These are phyloP conservation scores for Rugonectria rugulosa DNA, from an alignment of 2,329 filamentous ascomycete species.

Conservation along the genomic window DNA sequence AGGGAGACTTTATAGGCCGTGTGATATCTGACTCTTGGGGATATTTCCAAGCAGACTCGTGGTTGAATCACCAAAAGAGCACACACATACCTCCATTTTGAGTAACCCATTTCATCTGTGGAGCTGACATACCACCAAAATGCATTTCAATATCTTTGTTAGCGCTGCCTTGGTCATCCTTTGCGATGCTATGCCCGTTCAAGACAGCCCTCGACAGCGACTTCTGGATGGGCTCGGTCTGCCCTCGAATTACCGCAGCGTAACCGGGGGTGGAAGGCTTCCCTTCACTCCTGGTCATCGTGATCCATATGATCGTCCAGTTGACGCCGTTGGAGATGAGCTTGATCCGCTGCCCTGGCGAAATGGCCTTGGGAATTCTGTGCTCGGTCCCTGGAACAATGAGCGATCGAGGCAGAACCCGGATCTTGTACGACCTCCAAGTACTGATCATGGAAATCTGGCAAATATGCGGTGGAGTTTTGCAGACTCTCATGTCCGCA, in stretches of 20 bases:
- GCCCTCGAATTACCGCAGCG: constrained; percentile 51
- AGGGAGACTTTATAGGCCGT: constrained; percentile 15
- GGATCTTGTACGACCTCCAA: constrained; percentile 74
- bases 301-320: constrained; percentile 68
- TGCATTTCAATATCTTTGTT: constrained; percentile 26
- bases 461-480: constrained; percentile 78
- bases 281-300: constrained; percentile 68
- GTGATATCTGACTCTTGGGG: constrained; percentile 5
- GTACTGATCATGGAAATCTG: constrained; percentile 75
- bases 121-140: constrained; percentile 13
- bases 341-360: constrained; percentile 72
- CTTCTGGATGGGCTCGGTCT: constrained; percentile 59
- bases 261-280: constrained; percentile 40
- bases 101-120: background rate
- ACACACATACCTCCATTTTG: constrained; percentile 5
- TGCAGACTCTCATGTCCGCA: constrained; percentile 68
- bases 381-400: constrained; percentile 74
- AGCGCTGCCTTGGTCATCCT: constrained; percentile 19
- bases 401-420: constrained; percentile 74
- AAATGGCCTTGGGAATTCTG: constrained; percentile 69
- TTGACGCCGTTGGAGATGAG: constrained; percentile 66
- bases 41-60: background rate
- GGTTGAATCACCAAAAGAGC: background rate
- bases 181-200: constrained; percentile 32
- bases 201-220: constrained; percentile 63